Evolutionary conservation across 352 stramenopile genomes (phyloP), one percentile per base, ranked within the genome.

Genomic region (Pythium sp.): DNA sequence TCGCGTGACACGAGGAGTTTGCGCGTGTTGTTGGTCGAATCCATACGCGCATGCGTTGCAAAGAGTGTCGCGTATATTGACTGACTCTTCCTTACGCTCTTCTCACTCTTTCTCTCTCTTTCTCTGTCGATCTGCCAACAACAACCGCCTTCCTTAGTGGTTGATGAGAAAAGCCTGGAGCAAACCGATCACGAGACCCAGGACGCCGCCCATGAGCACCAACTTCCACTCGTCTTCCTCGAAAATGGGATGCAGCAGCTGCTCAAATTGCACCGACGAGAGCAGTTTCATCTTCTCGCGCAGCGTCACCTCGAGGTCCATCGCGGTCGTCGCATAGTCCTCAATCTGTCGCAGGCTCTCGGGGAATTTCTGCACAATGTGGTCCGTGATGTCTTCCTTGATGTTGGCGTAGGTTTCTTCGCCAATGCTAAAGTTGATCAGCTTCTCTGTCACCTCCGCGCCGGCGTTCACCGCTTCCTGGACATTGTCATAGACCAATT

Each of bases 191-290:
- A 87, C 67, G 41, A 97, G 75, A 49, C 97, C 97, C 8, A 99
- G 82, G 22, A 94, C 85, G 24, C 95, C 97, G 51, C 97, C 97
- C 74, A 99, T 97, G 58, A 98, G 75, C 74, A 99, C 98, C 3
- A 99, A 82, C 67, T 98, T 98, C 81, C 97, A 98, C 86, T 99
- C 97, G 73, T 99, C 97, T 71, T 99, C 97, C 75, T 99, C 89
- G 78, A 99, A 99, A 20, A 98, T 97, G 12, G 97, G 97, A 71
- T 99, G 97, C 67, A 99, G 76, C 24, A 99, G 76, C 54, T 96
- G 82, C 75, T 99, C 97, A 75, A 99, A 99, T 73, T 98, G 88
- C 46, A 82, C 79, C 15, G 79, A 94, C 32, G 75, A 90, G 77
- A 93, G 73, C 67, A 86, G 81, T 77, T 92, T 89, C 92, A 99